phyloP scores from a whole-genome alignment of 73 alveolate genomes.

The Stentor roeselii region DNA sequence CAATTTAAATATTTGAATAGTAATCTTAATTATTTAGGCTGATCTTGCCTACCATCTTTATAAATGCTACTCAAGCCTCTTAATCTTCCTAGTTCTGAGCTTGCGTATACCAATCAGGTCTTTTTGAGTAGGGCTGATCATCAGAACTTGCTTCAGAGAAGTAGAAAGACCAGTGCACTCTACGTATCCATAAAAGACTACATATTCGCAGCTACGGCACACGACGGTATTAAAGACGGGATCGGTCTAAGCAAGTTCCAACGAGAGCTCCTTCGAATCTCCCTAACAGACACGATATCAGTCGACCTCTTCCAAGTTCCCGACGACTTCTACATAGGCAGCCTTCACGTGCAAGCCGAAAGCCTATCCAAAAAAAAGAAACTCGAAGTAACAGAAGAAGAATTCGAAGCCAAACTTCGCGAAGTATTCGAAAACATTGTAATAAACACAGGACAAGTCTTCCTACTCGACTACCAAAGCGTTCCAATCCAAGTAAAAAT shows the following conservation, averaged over 20 bases:
- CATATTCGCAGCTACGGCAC: not conserved
- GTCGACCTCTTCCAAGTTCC: conserved; percentile 13
- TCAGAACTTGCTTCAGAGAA: not conserved
- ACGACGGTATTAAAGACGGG: conserved; percentile 13
- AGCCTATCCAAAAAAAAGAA: not conserved
- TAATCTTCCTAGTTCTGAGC: not conserved
- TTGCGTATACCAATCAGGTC: conserved; percentile 49
- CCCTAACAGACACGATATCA: not conserved
- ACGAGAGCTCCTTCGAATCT: not conserved
- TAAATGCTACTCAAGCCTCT: not conserved
- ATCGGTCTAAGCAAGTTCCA: not conserved
- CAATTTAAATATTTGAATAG: too few relatives aligned
- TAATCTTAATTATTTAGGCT: too few relatives aligned
- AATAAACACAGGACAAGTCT: not conserved
- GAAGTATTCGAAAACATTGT: not conserved
- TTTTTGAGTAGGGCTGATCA: conserved; percentile 30
- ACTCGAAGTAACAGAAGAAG: conserved; percentile 27
- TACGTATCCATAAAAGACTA: not conserved
- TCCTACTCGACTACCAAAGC: conserved; percentile 10
- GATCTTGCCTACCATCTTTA: too few relatives aligned
- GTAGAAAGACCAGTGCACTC: conserved; percentile 19
- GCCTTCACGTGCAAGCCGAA: not conserved
- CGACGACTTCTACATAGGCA: not conserved
- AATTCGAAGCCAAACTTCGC: not conserved
- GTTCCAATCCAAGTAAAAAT: conserved; percentile 2